Evolutionary conservation across 1,284 basidiomycete species (phyloP).

Genomic region (Laetiporus sulphureus): DNA sequence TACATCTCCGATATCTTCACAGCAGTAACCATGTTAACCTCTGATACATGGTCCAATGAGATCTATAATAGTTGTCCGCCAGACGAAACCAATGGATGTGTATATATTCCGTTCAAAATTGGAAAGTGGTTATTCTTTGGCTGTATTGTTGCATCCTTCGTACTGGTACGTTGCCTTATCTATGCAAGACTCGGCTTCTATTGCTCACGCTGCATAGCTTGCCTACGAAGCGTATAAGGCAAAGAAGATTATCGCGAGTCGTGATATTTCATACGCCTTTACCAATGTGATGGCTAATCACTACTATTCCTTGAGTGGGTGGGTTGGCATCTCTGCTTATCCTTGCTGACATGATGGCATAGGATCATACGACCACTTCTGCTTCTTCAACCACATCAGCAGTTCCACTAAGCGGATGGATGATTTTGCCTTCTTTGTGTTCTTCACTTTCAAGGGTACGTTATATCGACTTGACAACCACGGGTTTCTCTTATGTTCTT

Average conservation of each 20-base stretch:
- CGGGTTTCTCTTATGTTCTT: constrained; percentile 2
- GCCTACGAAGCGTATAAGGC: constrained; percentile 92
- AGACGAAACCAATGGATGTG: constrained; percentile 53
- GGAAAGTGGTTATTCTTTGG: constrained; percentile 97
- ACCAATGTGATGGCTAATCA: constrained; percentile 97
- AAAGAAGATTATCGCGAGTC: constrained; percentile 87
- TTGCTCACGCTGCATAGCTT: constrained; percentile 37
- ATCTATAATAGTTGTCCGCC: constrained; percentile 72
- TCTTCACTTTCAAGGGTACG: constrained; percentile 97
- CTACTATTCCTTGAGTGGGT: constrained; percentile 87
- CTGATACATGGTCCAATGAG: constrained; percentile 83
- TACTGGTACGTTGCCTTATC: constrained; percentile 57
- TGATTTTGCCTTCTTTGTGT: constrained; percentile 98
- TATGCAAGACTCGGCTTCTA: neutral
- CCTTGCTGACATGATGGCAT: constrained; percentile 2
- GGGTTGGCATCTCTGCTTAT: neutral
- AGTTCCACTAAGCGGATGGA: constrained; percentile 95
- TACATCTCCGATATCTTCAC: constrained; percentile 98
- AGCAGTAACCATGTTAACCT: constrained; percentile 93
- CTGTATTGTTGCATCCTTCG: constrained; percentile 96
- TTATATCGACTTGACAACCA: constrained; percentile 9
- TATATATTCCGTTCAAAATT: constrained; percentile 83
- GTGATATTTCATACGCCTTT: constrained; percentile 95
- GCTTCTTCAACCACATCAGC: constrained; percentile 95
- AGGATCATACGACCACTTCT: constrained; percentile 96